Evolutionary conservation across 352 stramenopile species (phyloP).

Genomic region (Phytopythium boreale): DNA sequence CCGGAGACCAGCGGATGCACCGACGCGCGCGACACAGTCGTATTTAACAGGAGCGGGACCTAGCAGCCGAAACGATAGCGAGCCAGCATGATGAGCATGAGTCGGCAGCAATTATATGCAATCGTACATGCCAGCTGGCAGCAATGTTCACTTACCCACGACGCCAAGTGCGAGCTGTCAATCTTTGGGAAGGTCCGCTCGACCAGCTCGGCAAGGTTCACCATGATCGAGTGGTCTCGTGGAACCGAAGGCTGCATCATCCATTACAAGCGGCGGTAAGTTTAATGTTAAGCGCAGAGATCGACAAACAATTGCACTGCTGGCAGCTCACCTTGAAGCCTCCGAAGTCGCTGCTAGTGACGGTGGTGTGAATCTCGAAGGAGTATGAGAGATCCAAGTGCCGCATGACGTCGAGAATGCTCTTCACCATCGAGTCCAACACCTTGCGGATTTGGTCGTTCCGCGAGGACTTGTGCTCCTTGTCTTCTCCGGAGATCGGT

Average conservation of each 20-base stretch:
- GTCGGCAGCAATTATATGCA: neutral
- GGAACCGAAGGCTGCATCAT: slow-evolving; percentile 47
- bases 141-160: slow-evolving; percentile 67
- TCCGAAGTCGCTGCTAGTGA: slow-evolving; percentile 27
- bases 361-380: slow-evolving; percentile 48
- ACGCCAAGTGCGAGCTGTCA: slow-evolving; percentile 15
- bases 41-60: slow-evolving; percentile 33
- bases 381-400: slow-evolving; percentile 69
- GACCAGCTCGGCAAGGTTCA: slow-evolving; percentile 77
- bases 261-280: slow-evolving; percentile 1
- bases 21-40: slow-evolving; percentile 24
- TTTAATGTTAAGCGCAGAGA: neutral
- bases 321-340: slow-evolving; percentile 54
- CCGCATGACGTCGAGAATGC: slow-evolving; percentile 38
- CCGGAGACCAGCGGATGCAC: slow-evolving; percentile 49
- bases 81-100: slow-evolving; percentile 3
- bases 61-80: slow-evolving; percentile 8
- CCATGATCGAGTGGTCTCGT: slow-evolving; percentile 77
- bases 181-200: slow-evolving; percentile 48
- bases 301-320: neutral
- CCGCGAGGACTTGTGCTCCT: neutral
- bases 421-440: slow-evolving; percentile 52
- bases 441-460: slow-evolving; percentile 29
- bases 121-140: too few relatives aligned
- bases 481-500: neutral